A percentile compares a stretch with the other conserved stretches of the same genome.
phyloP scores from a whole-genome alignment of 352 stramenopile genomes.

The Globisporangium acanthophoron region DNA sequence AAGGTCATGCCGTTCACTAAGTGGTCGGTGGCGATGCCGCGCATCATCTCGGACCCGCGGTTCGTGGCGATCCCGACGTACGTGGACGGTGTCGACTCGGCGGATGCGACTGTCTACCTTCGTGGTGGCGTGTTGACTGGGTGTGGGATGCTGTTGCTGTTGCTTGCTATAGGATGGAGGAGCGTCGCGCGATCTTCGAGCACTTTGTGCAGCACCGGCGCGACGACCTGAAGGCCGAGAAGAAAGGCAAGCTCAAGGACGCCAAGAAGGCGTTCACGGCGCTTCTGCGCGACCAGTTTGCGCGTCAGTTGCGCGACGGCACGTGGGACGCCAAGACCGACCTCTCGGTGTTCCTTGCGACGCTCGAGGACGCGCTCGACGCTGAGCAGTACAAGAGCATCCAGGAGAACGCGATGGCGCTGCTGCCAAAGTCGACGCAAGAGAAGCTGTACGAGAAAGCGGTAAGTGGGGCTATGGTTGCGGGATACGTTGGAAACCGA shows the following conservation, averaged over 20 bases:
- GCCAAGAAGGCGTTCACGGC: constrained; percentile 47
- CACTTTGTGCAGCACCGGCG: constrained; percentile 70
- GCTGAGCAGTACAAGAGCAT: constrained; percentile 25
- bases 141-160: not conserved
- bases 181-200: constrained; percentile 73
- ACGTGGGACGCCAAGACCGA: constrained; percentile 42
- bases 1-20: constrained; percentile 83
- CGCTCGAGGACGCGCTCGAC: constrained; percentile 33
- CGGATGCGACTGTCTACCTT: not conserved
- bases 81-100: not conserved
- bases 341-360: constrained; percentile 49
- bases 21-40: constrained; percentile 73
- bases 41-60: constrained; percentile 62
- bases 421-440: constrained; percentile 36
- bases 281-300: constrained; percentile 42
- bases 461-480: constrained; percentile 7
- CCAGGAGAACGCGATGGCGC: constrained; percentile 28
- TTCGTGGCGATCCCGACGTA: constrained; percentile 65
- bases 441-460: constrained; percentile 53
- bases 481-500: not conserved
- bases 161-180: constrained; percentile 51
- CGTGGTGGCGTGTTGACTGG: not conserved
- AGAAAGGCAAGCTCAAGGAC: constrained; percentile 67
- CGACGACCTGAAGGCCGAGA: constrained; percentile 70
- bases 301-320: constrained; percentile 18